These are phyloP conservation scores for Nelumbo lutea DNA, from an alignment of 164 flowering plant species.

Conservation along the genomic window DNA sequence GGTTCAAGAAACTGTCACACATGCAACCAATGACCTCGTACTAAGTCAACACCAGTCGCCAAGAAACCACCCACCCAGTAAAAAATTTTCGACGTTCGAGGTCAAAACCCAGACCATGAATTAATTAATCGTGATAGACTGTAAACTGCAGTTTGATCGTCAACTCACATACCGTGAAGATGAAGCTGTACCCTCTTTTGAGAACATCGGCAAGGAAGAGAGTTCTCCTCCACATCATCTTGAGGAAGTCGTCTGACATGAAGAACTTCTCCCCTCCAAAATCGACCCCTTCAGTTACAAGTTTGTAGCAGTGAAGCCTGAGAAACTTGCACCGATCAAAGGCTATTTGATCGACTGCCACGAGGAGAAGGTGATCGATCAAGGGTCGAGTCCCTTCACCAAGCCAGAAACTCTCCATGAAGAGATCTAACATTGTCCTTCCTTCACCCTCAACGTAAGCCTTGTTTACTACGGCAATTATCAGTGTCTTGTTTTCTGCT, in stretches of 20 bases:
- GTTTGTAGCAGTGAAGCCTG: constrained; percentile 48
- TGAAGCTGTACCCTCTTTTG: constrained; percentile 56
- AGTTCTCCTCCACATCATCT: constrained; percentile 90
- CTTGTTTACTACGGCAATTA: constrained; percentile 58
- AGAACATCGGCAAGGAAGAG: constrained; percentile 50
- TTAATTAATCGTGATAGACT: too few species aligned
- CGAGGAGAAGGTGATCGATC: constrained; percentile 49
- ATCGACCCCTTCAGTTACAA: constrained; percentile 53
- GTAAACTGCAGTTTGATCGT: too few species aligned
- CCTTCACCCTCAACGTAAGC: constrained; percentile 50
- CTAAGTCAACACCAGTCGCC: too few species aligned
- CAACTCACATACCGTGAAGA: constrained; percentile 55
- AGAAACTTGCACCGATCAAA: constrained; percentile 52
- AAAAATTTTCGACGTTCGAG: too few species aligned
- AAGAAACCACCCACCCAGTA: too few species aligned
- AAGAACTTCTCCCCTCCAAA: constrained; percentile 55
- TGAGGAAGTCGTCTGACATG: constrained; percentile 62
- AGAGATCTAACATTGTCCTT: constrained; percentile 55
- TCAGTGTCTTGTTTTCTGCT: constrained; percentile 45
- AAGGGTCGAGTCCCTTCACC: constrained; percentile 56
- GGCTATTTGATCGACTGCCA: constrained; percentile 49
- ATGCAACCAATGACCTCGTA: too few species aligned
- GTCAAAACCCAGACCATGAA: too few species aligned
- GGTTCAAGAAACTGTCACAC: too few species aligned
- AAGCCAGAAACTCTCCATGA: constrained; percentile 57